Conservation (phyloP, 129 eudicot genomes). For the Chrysanthemum makinoi region DNA sequence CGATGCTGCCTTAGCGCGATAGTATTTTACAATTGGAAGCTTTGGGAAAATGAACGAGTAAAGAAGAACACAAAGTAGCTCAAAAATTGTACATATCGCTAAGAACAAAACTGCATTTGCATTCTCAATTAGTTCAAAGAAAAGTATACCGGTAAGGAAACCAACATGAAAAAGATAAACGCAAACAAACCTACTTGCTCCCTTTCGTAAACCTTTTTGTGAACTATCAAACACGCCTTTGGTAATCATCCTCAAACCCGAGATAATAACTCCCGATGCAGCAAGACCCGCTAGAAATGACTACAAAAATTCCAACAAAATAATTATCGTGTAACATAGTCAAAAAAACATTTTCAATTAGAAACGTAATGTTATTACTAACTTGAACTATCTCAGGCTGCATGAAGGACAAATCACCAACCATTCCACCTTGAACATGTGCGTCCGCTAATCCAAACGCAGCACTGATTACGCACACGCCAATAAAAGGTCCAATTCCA, state of each 20-base stretch:
- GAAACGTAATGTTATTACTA: not conserved
- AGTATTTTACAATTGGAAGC: constrained; percentile 44
- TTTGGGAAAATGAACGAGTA: constrained; percentile 41
- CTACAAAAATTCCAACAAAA: constrained; percentile 21
- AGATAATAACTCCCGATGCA: constrained; percentile 57
- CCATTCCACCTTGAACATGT: constrained; percentile 62
- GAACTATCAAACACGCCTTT: constrained; percentile 59
- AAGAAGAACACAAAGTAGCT: constrained; percentile 38
- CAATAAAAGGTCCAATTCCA: constrained; percentile 38
- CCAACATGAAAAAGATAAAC: not conserved
- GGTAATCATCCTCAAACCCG: constrained; percentile 54
- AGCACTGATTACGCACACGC: constrained; percentile 36
- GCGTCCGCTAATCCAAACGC: constrained; percentile 60
- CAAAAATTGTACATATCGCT: constrained; percentile 33
- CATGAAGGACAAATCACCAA: constrained; percentile 61
- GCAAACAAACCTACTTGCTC: constrained; percentile 38
- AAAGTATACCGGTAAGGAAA: not conserved
- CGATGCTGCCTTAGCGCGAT: constrained; percentile 44
- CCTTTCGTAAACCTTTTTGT: constrained; percentile 53
- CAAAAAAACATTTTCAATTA: not conserved
- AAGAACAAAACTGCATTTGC: constrained; percentile 39
- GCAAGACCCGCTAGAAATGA: constrained; percentile 60
- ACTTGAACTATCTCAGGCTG: constrained; percentile 54
- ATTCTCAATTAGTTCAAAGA: not conserved
- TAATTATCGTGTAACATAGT: not conserved